phyloP scores from a whole-genome alignment of 75 land plant genomes.

The Picea sitchensis region DNA sequence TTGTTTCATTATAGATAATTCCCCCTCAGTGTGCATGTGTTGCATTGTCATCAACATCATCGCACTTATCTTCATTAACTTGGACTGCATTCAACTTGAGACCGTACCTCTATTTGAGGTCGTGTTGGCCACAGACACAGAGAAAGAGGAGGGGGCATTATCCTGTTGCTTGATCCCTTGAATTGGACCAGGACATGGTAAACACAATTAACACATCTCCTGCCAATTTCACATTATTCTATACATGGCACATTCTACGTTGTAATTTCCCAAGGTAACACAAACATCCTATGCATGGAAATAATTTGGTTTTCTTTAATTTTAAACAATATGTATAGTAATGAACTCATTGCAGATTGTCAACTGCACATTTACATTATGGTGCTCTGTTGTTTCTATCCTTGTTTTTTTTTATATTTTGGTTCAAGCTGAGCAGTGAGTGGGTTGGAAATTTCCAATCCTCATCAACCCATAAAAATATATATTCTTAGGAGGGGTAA shows the following conservation, averaged over 20 bases:
- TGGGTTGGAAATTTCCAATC: neutral
- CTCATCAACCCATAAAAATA: neutral
- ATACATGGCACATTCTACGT: neutral
- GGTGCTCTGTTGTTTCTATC: neutral
- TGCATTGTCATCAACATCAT: neutral
- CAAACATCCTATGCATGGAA: too few species aligned
- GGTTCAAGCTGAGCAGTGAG: neutral
- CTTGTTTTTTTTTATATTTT: neutral
- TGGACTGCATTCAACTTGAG: neutral
- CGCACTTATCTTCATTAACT: conserved; percentile 3
- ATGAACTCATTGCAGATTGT: neutral
- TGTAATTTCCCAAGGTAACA: too few species aligned
- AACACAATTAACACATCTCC: neutral
- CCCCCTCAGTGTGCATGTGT: neutral
- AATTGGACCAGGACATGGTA: conserved; percentile 84
- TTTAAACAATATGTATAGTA: too few species aligned
- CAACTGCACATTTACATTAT: neutral
- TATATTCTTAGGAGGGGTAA: too few species aligned
- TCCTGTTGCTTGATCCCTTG: conserved; percentile 50
- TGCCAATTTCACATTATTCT: neutral
- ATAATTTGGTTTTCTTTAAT: too few species aligned
- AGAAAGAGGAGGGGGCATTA: neutral
- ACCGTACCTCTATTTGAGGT: neutral
- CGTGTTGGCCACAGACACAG: neutral
- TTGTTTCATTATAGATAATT: neutral